These are phyloP conservation scores for Colletotrichum falcatum DNA, from an alignment of 2,329 filamentous ascomycete species.

Conservation along the genomic window DNA sequence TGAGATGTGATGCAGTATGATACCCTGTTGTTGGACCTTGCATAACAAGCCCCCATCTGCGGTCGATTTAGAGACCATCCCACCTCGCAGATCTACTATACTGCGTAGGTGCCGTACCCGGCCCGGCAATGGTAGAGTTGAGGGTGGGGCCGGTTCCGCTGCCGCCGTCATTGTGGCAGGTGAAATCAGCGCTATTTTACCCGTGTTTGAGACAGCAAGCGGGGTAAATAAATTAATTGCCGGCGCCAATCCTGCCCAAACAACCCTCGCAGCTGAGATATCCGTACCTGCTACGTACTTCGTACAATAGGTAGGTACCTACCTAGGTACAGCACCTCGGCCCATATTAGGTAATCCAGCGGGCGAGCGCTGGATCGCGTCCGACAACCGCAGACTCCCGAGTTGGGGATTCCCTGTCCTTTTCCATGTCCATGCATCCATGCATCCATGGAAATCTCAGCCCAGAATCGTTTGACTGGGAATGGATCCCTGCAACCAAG, in stretches of 20 bases:
- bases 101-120: not conserved
- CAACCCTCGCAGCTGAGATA: too few relatives aligned
- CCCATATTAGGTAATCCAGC: conserved; percentile 12
- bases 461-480: conserved; percentile 9
- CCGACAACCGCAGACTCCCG: conserved; percentile 16
- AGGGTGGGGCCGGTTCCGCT: not conserved
- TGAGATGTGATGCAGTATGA: too few relatives aligned
- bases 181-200: not conserved
- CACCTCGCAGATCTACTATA: too few relatives aligned
- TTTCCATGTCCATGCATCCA: not conserved
- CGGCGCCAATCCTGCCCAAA: too few relatives aligned
- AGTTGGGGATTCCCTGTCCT: conserved; percentile 2
- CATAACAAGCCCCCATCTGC: too few relatives aligned
- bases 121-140: not conserved
- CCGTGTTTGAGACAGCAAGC: not conserved
- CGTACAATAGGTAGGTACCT: too few relatives aligned
- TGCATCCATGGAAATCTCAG: conserved; percentile 5
- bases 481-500: conserved; percentile 26
- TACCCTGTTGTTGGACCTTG: not conserved
- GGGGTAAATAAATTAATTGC: not conserved
- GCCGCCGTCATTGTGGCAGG: not conserved
- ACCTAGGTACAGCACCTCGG: not conserved
- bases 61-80: not conserved
- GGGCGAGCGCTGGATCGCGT: conserved; percentile 8
- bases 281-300: too few relatives aligned